Conservation (phyloP, 768 basidiomycete species). For the Trametes cinnabarina region DNA sequence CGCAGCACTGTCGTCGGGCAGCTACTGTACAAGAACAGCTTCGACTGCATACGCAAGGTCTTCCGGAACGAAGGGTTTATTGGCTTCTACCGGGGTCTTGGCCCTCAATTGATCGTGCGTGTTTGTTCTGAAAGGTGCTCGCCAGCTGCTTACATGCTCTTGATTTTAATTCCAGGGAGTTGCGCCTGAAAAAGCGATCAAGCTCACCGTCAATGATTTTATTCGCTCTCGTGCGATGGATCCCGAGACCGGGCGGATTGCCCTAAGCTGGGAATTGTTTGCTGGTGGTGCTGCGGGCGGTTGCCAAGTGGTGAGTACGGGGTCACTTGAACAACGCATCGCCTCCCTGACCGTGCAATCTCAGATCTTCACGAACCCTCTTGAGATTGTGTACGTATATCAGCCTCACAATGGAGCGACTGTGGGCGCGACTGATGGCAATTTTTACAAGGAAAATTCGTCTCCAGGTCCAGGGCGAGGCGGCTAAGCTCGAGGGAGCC, state of each 20-base stretch:
- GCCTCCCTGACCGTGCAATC: slow-evolving; percentile 4
- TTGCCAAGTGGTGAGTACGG: slow-evolving; percentile 87
- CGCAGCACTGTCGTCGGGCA: slow-evolving; percentile 96
- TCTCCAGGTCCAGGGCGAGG: slow-evolving; percentile 93
- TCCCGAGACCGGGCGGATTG: slow-evolving; percentile 94
- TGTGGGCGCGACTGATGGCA: slow-evolving; percentile 7
- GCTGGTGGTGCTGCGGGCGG: slow-evolving; percentile 94
- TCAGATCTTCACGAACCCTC: slow-evolving; percentile 94
- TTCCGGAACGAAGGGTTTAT: slow-evolving; percentile 89
- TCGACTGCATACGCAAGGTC: slow-evolving; percentile 92
- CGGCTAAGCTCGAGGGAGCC: slow-evolving; percentile 81
- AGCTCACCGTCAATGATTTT: slow-evolving; percentile 93
- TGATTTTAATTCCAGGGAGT: slow-evolving; percentile 63
- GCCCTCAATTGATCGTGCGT: slow-evolving; percentile 86
- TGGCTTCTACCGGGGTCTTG: slow-evolving; percentile 97
- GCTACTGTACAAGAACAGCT: slow-evolving; percentile 92
- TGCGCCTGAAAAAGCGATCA: slow-evolving; percentile 97
- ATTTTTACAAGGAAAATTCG: slow-evolving; percentile 78
- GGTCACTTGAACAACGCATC: neutral
- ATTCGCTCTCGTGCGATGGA: slow-evolving; percentile 83
- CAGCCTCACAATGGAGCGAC: neutral
- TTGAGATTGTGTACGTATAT: slow-evolving; percentile 83
- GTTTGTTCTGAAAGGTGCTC: slow-evolving; percentile 1
- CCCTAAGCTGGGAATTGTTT: slow-evolving; percentile 83
- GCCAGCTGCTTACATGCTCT: neutral